These are phyloP conservation scores for Dissoconium aciculare DNA, from an alignment of 2,329 filamentous ascomycete species.

Conservation along the genomic window DNA sequence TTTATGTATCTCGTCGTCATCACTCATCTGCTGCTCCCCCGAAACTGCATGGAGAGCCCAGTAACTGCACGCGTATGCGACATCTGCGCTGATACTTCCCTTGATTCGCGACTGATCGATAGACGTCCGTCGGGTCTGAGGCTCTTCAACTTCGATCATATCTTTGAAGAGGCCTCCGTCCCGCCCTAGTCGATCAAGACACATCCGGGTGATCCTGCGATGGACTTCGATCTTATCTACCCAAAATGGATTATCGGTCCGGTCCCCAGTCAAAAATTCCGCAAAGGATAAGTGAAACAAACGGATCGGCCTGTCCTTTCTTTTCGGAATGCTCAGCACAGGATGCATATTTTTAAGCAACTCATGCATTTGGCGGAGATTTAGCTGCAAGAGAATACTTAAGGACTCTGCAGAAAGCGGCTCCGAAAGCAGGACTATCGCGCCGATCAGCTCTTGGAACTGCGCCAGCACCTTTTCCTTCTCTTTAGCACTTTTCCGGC, in stretches of 20 bases:
- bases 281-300: slow-evolving; percentile 18
- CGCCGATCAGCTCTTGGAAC: slow-evolving; percentile 12
- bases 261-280: too few species aligned
- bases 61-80: slow-evolving; percentile 30
- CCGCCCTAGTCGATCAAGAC: slow-evolving; percentile 5
- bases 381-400: slow-evolving; percentile 10
- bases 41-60: slow-evolving; percentile 26
- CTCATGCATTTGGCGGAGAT: slow-evolving; percentile 5
- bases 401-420: slow-evolving; percentile 13
- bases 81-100: slow-evolving; percentile 15
- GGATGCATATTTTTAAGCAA: slow-evolving; percentile 13
- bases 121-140: not conserved
- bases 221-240: slow-evolving; percentile 11
- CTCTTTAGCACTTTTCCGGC: not conserved
- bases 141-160: slow-evolving; percentile 1
- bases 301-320: slow-evolving; percentile 9
- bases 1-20: slow-evolving; percentile 17
- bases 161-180: not conserved
- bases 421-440: slow-evolving; percentile 10
- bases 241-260: slow-evolving; percentile 6
- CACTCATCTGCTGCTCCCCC: slow-evolving; percentile 13
- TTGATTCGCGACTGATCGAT: slow-evolving; percentile 9
- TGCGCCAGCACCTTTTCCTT: slow-evolving; percentile 4
- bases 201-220: slow-evolving; percentile 6
- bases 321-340: slow-evolving; percentile 12